These are phyloP conservation scores for Gillenia trifoliata DNA, from an alignment of 306 rosid species.

Conservation along the genomic window DNA sequence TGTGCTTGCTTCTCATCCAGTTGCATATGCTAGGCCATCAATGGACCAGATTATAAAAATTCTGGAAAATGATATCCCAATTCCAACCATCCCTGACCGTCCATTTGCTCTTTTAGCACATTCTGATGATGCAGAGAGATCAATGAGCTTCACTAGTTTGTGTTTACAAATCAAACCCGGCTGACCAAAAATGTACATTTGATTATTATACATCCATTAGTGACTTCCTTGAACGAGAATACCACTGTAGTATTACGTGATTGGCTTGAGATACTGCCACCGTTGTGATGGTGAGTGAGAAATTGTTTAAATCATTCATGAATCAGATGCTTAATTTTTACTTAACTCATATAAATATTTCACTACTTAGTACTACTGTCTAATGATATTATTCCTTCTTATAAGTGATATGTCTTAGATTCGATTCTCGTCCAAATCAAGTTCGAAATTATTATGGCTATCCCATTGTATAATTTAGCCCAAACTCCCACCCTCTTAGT, in stretches of 20 bases:
- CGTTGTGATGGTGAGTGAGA: background rate
- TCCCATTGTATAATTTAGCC: no score
- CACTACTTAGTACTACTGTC: no score
- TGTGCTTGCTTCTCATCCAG: conserved; percentile 27
- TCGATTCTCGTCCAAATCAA: no score
- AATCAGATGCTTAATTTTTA: background rate
- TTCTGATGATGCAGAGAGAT: background rate
- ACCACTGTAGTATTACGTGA: background rate
- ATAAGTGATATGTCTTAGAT: no score
- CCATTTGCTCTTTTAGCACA: conserved; percentile 12
- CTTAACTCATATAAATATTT: background rate
- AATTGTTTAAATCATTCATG: background rate
- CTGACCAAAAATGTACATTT: background rate
- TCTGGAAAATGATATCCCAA: conserved; percentile 14
- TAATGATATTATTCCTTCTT: no score
- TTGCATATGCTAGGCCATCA: conserved; percentile 23
- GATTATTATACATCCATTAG: background rate
- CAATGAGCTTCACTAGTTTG: background rate
- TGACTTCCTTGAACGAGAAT: background rate
- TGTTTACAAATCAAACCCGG: background rate
- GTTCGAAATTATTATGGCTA: no score
- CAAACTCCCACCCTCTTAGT: no score
- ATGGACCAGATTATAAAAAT: conserved; percentile 32
- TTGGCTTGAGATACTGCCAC: no score
- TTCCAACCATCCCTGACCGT: conserved; percentile 8